Evolutionary conservation across 805 yeast species (phyloP), one percentile per base, ranked within the genome.

Genomic region (Zygoascus tannicola): DNA sequence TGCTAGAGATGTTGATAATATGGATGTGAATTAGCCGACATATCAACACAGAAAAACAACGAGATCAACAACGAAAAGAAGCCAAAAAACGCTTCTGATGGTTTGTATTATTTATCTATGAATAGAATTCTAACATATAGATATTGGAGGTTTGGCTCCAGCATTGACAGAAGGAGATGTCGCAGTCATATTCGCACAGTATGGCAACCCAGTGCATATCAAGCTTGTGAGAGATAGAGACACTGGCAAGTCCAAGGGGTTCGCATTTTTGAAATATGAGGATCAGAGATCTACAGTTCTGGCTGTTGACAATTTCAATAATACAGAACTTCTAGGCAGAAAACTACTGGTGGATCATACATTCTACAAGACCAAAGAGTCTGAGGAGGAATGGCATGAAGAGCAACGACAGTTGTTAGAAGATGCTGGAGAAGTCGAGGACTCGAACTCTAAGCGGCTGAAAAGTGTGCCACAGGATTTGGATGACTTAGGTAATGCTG

Each of bases 251-350:
- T 48, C 85, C 2, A 69, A 71, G 44, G 92, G 95, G 4, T 85
- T 80, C 67, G 92, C 81, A 3, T 87, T 79, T 64, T 60, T 90
- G 51, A 84, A 85, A 60, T 90, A 85, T 55, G 90, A 81, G 52
- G 85, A 84, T 53, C 85, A 79, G 61, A 67, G 82, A 40, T 81
- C 94, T 2, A 78, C 94, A 16, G 73, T 85, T 0, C 66, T 90
- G 22, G 95, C 97, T 0, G 80, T 90, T 2, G 97, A 90, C 62
- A 90, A 90, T 58, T 68, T 90, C 50, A 85, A 85, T 57, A 95
- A 95, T 1, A 59, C 69, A 1, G 64, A 56, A 22, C 48, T 84
- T 0, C 68, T 73, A 35, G 85, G 80, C 7, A 60, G 73, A 28
- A 42, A 49, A 7, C 51, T 80, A 2, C 66, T 74, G 45, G 92